Base-by-base conservation (phyloP, 768 basidiomycete species). In the Termitomyces sp. region DNA sequence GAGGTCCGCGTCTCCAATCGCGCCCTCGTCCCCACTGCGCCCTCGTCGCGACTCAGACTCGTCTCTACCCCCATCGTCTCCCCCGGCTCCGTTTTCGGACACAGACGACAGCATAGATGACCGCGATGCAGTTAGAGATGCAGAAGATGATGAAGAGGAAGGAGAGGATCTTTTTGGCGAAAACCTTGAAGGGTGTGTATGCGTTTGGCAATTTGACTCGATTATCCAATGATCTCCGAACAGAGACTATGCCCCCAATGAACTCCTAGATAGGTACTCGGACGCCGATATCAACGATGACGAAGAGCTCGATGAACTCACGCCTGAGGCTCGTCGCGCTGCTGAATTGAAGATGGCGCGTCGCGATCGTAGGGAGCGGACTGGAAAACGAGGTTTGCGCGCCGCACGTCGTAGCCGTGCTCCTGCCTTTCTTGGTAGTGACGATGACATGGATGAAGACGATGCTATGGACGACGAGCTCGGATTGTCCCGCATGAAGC, bases 91-190 rank as follows among this genome's bases (percentile, higher is more conserved):
- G 6, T 93, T 97, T 68, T 88, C 87, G 5, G 95, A 97, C 63
- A 89, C 92, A 26, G 90, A 94, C 56, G 92, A 93, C 24, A 86
- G 83, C 56, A 56, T 88, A 38, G 86, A 87, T 42, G 89, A 90
- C 58, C 81, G 83, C 10, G 86, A 89, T 62, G 83, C 79, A 1
- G 78, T 89, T 4, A 75, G 70, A 55, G 84, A 88, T 65, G 73
- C 83, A n/a, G 86, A 85, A 53, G 87, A 81, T 3, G 82, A 85
- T 6, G 90, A 84, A 18, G 93, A 81, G n/a, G 89, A 91, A 24
- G 92, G 91, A 38, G 96, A 98, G 70, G 96, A 98, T 74, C 83
- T 99, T 44, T 98, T 95, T 70, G 90, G 80, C 35, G 85, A 94
- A n/a, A 78, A 76, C 51, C 71, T 92, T 58, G 83, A 89, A 70